phyloP scores from a whole-genome alignment of 1,284 basidiomycete genomes.

The Sutorius eximius region DNA sequence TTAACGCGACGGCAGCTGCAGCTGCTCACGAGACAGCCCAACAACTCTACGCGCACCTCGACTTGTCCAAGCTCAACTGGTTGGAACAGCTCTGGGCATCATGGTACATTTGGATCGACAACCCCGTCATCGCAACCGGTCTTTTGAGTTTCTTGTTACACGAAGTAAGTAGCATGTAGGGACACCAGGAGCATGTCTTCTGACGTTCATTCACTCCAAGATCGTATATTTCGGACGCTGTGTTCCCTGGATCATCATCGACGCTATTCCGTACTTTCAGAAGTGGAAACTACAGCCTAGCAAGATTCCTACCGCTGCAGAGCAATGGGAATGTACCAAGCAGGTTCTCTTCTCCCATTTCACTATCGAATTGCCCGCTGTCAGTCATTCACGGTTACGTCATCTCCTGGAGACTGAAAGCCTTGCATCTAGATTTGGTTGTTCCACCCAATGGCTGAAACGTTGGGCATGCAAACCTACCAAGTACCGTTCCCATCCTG shows the following conservation, averaged over 20 bases:
- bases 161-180: slow-evolving; percentile 62
- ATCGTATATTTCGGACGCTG: slow-evolving; percentile 96
- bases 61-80: slow-evolving; percentile 71
- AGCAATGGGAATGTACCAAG: slow-evolving; percentile 97
- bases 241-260: slow-evolving; percentile 95
- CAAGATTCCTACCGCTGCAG: slow-evolving; percentile 77
- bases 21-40: slow-evolving; percentile 30
- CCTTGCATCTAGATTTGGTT: slow-evolving; percentile 74
- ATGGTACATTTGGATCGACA: slow-evolving; percentile 86
- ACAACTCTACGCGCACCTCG: slow-evolving; percentile 56
- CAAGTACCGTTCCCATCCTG: slow-evolving; percentile 87
- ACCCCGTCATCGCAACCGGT: slow-evolving; percentile 93
- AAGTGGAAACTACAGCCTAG: slow-evolving; percentile 92
- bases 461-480: slow-evolving; percentile 89
- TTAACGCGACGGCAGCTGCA: slow-evolving; percentile 39
- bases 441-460: slow-evolving; percentile 93
- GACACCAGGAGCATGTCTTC: background rate
- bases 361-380: slow-evolving; percentile 89
- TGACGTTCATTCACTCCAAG: slow-evolving; percentile 40
- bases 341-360: slow-evolving; percentile 95
- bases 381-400: slow-evolving; percentile 39
- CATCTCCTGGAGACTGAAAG: background rate
- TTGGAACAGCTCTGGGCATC: slow-evolving; percentile 77
- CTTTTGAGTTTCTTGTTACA: slow-evolving; percentile 93
- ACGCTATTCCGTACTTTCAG: slow-evolving; percentile 90